A percentile compares a stretch with the other conserved stretches of the same genome.
phyloP scores from a whole-genome alignment of 2,329 filamentous ascomycete genomes.

The Hymenoscyphus linearis region DNA sequence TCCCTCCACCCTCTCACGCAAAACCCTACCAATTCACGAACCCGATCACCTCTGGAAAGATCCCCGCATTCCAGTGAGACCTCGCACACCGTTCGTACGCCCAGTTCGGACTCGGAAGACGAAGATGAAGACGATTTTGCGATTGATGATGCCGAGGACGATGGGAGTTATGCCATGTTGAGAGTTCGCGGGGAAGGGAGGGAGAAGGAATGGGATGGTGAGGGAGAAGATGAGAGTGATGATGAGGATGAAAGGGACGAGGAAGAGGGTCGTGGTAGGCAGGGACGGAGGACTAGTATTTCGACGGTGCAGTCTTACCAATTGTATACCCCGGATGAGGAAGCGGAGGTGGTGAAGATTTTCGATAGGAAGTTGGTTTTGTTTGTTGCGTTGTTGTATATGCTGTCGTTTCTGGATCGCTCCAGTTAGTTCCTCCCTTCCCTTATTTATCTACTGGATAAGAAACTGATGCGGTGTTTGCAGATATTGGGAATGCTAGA shows the following conservation, averaged over 20 bases:
- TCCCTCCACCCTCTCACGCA: not conserved
- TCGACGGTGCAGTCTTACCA: constrained; percentile 40
- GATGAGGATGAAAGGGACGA: constrained; percentile 16
- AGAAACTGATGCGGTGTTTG: constrained; percentile 8
- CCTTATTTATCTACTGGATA: not conserved
- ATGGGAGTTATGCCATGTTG: constrained; percentile 23
- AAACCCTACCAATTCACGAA: constrained; percentile 4
- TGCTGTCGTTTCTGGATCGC: constrained; percentile 80
- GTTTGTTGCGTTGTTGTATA: constrained; percentile 77
- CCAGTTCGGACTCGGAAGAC: constrained; percentile 25
- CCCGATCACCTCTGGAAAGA: constrained; percentile 5
- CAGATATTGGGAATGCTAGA: constrained; percentile 58
- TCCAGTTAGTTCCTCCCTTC: constrained; percentile 54
- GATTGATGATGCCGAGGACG: constrained; percentile 8
- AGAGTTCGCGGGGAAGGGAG: constrained; percentile 1
- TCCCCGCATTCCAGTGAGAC: constrained; percentile 23
- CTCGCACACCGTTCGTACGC: constrained; percentile 21
- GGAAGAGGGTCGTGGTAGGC: constrained; percentile 8
- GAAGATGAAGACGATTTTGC: constrained; percentile 24
- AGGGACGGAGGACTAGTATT: constrained; percentile 24
- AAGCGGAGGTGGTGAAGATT: constrained; percentile 63
- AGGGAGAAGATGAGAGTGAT: constrained; percentile 12
- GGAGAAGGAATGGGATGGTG: constrained; percentile 12
- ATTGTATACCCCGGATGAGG: constrained; percentile 63
- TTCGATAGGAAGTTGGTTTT: constrained; percentile 73